Conservation (phyloP, 2,329 filamentous ascomycete species). For the Phoma sp. region DNA sequence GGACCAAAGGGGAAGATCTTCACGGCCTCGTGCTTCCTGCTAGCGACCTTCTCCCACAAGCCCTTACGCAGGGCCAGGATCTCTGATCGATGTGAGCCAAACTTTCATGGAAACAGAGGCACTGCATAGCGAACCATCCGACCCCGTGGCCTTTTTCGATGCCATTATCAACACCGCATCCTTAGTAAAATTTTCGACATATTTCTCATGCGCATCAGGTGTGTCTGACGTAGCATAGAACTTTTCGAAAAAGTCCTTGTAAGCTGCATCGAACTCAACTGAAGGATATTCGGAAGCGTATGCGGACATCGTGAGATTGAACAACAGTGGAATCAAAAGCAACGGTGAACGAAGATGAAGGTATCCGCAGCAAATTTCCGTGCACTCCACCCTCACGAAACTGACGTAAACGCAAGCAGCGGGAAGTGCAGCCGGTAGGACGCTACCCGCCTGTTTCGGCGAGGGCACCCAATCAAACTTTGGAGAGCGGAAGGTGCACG, state of each 20-base stretch:
- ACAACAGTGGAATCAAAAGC: conserved; percentile 1
- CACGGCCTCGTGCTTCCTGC: conserved; percentile 52
- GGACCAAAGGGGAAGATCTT: conserved; percentile 60
- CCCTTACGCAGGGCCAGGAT: conserved; percentile 59
- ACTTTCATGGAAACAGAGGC: background rate
- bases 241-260: conserved; percentile 53
- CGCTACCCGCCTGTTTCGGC: conserved; percentile 4
- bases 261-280: conserved; percentile 48
- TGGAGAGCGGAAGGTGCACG: conserved; percentile 6
- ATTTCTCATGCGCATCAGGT: conserved; percentile 56
- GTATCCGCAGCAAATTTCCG: conserved; percentile 11
- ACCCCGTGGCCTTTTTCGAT: conserved; percentile 53
- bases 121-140: conserved; percentile 47
- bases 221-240: conserved; percentile 57
- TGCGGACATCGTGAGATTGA: conserved; percentile 27
- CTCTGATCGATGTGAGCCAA: conserved; percentile 38
- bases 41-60: conserved; percentile 60
- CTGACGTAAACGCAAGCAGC: conserved; percentile 9
- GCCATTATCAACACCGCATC: conserved; percentile 61
- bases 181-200: conserved; percentile 55
- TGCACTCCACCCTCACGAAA: conserved; percentile 5
- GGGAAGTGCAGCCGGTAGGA: conserved; percentile 4
- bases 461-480: conserved; percentile 2
- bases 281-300: conserved; percentile 46
- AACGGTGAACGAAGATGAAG: conserved; percentile 1